Evolutionary conservation across 2,329 filamentous ascomycete species (phyloP), one percentile per base, ranked within the genome.

Genomic region (Falciphora oryzae): DNA sequence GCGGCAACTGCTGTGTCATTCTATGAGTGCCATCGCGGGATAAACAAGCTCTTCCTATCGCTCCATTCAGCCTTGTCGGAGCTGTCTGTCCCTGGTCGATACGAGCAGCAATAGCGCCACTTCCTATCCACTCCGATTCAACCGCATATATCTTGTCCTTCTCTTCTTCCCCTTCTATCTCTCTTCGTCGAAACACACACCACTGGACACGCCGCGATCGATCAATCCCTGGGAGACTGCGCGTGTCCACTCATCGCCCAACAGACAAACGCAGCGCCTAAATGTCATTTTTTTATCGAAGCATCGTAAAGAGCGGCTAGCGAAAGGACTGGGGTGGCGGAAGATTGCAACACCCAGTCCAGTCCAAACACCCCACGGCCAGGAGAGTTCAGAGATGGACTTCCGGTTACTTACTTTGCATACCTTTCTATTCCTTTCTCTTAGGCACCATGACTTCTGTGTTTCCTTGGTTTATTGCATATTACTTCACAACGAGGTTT

Each of bases 1-100:
- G 80, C 35, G 74, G 77, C 60, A 77, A 77, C 58, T 85, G 82
- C 74, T 85, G 82, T 68, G 77, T 84, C 61, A 81, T 85, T 67
- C 76, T 83, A 79, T 83, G 75, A 77, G 28, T 68, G 62, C 68
- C 65, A 58, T 10, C 6, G 25, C 18, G 18, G 57, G 57, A 58
- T 58, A 28, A 58, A n/a, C 56, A 14, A 27, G 18, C 57, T 28
- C 57, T 58, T 16, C 25, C 57, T 29, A 58, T 28, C 57, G 27
- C 57, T 25, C 29, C 27, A 29, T 25, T 27, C 27, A 11, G n/a
- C 25, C 11, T n/a, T 16, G 8, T n/a, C 53, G 7, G 8, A n/a
- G 10, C 53, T 27, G 8, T n/a, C 53, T 27, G 6, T n/a, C 6
- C 4, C 14, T 25, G 56, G 18, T 2, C n/a, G 56, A 25, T 25